Percentiles rank a stretch among this genome's conserved stretches.
Conservation (phyloP, 441 rosid genomes). For the Gossypium gossypioides region DNA sequence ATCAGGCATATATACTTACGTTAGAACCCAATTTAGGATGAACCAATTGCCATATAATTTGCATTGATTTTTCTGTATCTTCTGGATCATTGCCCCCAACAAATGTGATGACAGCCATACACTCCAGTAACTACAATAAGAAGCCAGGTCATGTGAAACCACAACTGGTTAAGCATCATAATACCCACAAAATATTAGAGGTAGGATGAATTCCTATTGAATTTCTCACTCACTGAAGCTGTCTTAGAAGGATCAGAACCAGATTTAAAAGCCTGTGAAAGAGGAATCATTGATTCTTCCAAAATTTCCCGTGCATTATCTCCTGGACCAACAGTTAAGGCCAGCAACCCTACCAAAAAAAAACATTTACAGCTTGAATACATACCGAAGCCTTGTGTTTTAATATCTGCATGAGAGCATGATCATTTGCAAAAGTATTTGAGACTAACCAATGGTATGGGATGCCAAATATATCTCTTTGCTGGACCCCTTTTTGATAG, state of each 20-base stretch:
- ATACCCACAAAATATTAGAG: background rate
- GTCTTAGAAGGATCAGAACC: constrained; percentile 42
- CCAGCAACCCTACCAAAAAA: constrained; percentile 58
- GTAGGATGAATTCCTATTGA: background rate
- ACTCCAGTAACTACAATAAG: constrained; percentile 51
- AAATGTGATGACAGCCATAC: constrained; percentile 72
- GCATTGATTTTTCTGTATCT: constrained; percentile 71
- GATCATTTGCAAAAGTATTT: background rate
- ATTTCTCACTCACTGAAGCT: constrained; percentile 40
- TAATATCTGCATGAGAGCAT: background rate
- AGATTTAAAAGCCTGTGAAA: constrained; percentile 66
- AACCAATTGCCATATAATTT: constrained; percentile 83
- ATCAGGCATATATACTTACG: constrained; percentile 31
- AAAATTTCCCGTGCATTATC: constrained; percentile 58
- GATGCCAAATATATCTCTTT: constrained; percentile 66
- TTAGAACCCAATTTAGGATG: constrained; percentile 80
- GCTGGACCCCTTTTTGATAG: constrained; percentile 64
- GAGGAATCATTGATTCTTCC: constrained; percentile 51
- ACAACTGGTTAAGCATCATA: background rate
- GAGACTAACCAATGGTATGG: constrained; percentile 58
- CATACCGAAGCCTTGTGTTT: background rate
- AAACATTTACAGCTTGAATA: background rate
- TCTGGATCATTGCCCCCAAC: constrained; percentile 64
- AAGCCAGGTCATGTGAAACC: constrained; percentile 6
- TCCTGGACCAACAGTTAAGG: constrained; percentile 69